Conservation (phyloP, 108 stramenopile species). For the Nitzschia sp. region DNA sequence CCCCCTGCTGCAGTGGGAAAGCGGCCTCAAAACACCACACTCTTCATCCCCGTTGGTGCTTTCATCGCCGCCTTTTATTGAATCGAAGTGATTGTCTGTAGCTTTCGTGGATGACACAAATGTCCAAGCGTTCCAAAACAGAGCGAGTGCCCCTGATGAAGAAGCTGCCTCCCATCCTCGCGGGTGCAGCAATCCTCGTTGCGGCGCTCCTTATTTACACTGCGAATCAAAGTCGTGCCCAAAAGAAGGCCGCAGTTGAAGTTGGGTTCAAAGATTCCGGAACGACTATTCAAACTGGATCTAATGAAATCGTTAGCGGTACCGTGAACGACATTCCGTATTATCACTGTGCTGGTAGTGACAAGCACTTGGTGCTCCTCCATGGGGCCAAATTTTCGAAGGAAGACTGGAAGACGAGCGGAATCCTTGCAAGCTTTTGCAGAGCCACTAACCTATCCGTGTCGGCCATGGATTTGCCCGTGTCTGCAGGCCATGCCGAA, state of each 20-base stretch:
- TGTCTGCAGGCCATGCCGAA: constrained; percentile 42
- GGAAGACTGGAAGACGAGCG: constrained; percentile 74
- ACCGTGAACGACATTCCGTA: constrained; percentile 5
- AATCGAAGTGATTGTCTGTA: too few species aligned
- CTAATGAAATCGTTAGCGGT: neutral
- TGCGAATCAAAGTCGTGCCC: neutral
- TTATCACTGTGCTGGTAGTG: constrained; percentile 3
- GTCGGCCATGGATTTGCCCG: constrained; percentile 65
- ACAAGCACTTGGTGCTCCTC: constrained; percentile 49
- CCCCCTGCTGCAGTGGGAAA: too few species aligned
- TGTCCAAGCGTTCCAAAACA: constrained; percentile 1
- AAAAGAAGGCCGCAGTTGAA: neutral
- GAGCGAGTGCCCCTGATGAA: neutral
- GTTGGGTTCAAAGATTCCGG: neutral
- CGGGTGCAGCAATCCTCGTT: neutral
- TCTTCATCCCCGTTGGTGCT: too few species aligned
- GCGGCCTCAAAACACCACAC: too few species aligned
- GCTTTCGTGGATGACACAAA: neutral
- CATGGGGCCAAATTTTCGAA: constrained; percentile 80
- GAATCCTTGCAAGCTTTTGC: constrained; percentile 59
- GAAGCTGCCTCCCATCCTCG: neutral
- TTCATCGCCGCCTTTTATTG: too few species aligned
- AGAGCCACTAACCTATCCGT: constrained; percentile 38
- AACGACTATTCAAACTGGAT: neutral
- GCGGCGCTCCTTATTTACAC: neutral